Percentiles rank a stretch among this genome's conserved stretches.
Evolutionary conservation across 352 stramenopile genomes (phyloP).

Genomic region (Phytopythium kandeliae): DNA sequence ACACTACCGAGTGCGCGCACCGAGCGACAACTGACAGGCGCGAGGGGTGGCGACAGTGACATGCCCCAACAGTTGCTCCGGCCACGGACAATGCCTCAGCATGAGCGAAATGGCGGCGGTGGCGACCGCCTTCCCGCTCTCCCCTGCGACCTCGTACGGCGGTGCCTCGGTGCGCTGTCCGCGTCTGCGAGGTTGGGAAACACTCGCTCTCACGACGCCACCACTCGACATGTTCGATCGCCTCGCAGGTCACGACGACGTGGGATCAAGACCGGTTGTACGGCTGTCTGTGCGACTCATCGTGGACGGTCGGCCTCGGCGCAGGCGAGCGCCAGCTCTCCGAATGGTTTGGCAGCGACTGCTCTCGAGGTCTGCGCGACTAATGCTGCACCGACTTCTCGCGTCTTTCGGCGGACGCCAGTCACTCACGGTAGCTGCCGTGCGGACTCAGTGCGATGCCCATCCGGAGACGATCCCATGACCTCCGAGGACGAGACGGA

Average conservation of each 20-base stretch:
- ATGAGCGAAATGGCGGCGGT: conserved; percentile 51
- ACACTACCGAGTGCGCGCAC: no score
- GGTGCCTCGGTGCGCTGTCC: conserved; percentile 26
- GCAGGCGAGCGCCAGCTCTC: conserved; percentile 68
- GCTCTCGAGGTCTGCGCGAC: conserved; percentile 48
- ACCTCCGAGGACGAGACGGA: conserved; percentile 82
- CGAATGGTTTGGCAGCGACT: conserved; percentile 88
- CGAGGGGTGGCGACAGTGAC: conserved; percentile 1
- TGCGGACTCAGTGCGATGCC: conserved; percentile 55
- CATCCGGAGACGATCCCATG: conserved; percentile 84
- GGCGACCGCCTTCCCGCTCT: conserved; percentile 53
- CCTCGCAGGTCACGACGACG: conserved; percentile 31
- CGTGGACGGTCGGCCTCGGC: conserved; percentile 66
- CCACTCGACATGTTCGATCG: no score
- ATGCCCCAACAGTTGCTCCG: conserved; percentile 62
- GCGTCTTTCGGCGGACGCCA: no score
- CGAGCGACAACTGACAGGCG: background rate
- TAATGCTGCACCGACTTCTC: no score
- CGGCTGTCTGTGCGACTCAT: conserved; percentile 78
- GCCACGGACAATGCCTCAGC: conserved; percentile 65
- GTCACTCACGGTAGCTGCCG: background rate
- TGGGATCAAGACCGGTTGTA: conserved; percentile 78
- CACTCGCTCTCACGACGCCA: background rate
- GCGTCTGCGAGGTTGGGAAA: background rate
- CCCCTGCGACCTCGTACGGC: conserved; percentile 41